Evolutionary conservation across 441 rosid species (phyloP), one percentile per base, ranked within the genome.

Genomic region (Populus hybrid): DNA sequence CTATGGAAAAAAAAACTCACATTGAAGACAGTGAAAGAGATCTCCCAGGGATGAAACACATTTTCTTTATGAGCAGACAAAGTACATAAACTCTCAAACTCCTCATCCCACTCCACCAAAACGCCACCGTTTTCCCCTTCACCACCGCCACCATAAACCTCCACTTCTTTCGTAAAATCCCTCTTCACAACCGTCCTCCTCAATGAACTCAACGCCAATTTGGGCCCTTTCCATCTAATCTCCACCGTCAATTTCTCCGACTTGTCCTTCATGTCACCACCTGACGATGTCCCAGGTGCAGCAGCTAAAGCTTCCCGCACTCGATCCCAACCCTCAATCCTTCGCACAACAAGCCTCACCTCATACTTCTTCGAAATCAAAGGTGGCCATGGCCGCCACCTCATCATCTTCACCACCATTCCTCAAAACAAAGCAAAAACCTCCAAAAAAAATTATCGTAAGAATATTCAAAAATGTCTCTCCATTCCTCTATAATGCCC

Each of bases 361-460:
- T 89, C 94, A 81, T 92, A 93, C 79, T 93, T 95, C 81, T 81
- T 88, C 75, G 94, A 84, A 23, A 89, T 84, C 80, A 87, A 82
- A 23, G 94, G 91, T 67, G 97, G 99, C 98, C 99, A 92, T 24
- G 98, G 99, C 76, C 99, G 91, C 97, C 99, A 93, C 86, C 88
- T 89, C 94, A 95, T 95, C 99, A 95, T 95, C 88, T 91, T 93
- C 78, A 88, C 99, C 84, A 91, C 99, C 98, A 93, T 95, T n/a
- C n/a, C 35, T 76, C 69, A 79, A 53, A 81, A 42, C 31, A 29
- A 29, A 21, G 12, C 2, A 24, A 26, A 26, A 53, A 18, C 61
- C n/a, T 2, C 21, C n/a, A n/a, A 6, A 53, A 53, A 14, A 28
- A 28, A 2, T 53, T 18, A 16, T 18, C 0, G 61, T 18, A 0